A percentile compares a stretch with the other conserved stretches of the same genome.
phyloP scores from a whole-genome alignment of 176 grass and related monocot genomes.

The Guadua angustifolia region DNA sequence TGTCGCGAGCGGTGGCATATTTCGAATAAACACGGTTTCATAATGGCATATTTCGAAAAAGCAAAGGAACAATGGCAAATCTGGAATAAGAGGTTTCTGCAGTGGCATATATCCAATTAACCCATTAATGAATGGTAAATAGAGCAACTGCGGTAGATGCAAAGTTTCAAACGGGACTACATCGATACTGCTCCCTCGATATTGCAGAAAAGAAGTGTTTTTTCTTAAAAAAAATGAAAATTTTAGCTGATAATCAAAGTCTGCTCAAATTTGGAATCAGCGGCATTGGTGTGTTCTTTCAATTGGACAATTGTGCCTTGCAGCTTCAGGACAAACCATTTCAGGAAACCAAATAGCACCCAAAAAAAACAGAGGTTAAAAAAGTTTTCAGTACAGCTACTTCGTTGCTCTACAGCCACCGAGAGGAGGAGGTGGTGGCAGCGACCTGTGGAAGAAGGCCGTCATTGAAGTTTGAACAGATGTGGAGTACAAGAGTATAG shows the following conservation, averaged over 20 bases:
- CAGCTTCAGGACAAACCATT: neutral
- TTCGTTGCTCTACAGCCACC: neutral
- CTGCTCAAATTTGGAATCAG: neutral
- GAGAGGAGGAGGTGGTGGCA: neutral
- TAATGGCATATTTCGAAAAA: no score
- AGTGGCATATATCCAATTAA: no score
- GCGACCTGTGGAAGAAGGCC: neutral
- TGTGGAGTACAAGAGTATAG: neutral
- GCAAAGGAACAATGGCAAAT: no score
- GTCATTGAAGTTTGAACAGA: neutral
- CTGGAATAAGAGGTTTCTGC: no score
- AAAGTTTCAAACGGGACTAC: neutral
- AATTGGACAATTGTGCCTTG: neutral
- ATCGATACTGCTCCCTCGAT: neutral
- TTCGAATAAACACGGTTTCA: no score
- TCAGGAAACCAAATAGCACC: neutral
- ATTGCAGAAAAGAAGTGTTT: slow-evolving; percentile 15
- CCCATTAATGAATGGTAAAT: slow-evolving; percentile 15
- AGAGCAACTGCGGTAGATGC: neutral
- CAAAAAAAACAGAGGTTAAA: neutral
- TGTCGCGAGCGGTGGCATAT: no score
- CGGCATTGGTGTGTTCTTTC: neutral
- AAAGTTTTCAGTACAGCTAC: neutral
- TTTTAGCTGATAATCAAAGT: neutral
- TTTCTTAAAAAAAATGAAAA: neutral